These are phyloP conservation scores for Aegilops bicornis DNA, from an alignment of 176 grass and related monocot genomes.

Conservation along the genomic window DNA sequence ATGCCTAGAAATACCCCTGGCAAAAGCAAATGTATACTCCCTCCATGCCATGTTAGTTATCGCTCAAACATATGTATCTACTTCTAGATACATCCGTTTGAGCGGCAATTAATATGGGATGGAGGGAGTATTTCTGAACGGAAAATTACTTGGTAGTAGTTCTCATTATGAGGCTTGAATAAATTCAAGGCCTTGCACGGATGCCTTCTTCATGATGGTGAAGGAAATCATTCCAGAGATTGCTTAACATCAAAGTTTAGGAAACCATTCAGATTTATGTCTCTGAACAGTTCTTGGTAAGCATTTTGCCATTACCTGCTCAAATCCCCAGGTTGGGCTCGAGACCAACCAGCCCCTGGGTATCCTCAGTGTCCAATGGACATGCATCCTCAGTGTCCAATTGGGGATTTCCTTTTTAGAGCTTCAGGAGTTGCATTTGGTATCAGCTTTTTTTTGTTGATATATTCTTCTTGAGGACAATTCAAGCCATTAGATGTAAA, in stretches of 20 bases:
- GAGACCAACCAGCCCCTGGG: background rate
- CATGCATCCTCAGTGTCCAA: constrained; percentile 18
- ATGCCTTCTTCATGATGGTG: too few relatives aligned
- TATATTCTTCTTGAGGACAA: background rate
- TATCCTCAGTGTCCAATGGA: constrained; percentile 14
- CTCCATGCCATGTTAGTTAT: background rate
- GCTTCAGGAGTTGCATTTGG: constrained; percentile 36
- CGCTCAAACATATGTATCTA: background rate
- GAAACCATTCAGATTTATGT: constrained; percentile 63
- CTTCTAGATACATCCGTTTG: background rate
- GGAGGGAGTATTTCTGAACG: too few relatives aligned
- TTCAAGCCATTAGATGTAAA: background rate
- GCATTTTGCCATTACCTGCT: constrained; percentile 58
- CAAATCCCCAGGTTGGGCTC: constrained; percentile 41
- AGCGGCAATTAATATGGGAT: too few relatives aligned
- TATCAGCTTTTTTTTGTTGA: constrained; percentile 24
- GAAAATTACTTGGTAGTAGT: too few relatives aligned
- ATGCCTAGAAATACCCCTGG: too few relatives aligned
- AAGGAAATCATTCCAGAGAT: too few relatives aligned
- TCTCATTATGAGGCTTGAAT: too few relatives aligned
- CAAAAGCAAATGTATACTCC: too few relatives aligned
- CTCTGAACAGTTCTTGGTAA: constrained; percentile 55
- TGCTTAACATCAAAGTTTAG: constrained; percentile 52
- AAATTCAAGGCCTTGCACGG: too few relatives aligned
- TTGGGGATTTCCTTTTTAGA: constrained; percentile 18